Percentiles rank a stretch among this genome's conserved stretches.
phyloP scores from a whole-genome alignment of 495 filamentous ascomycete species.

The Aspergillus haitiensis region DNA sequence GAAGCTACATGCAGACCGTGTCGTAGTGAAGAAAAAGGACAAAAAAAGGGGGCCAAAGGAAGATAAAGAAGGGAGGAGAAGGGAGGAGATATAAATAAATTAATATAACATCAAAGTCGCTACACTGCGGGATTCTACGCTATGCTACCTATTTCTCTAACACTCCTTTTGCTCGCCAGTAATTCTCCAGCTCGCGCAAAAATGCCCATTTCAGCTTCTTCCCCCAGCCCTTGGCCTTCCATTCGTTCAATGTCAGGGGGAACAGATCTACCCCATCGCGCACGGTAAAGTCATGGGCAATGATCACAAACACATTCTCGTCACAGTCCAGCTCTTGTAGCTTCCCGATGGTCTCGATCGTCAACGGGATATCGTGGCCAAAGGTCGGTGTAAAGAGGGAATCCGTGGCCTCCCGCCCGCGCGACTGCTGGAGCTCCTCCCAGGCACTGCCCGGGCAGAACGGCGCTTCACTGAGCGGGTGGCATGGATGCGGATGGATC shows the following conservation, averaged over 20 bases:
- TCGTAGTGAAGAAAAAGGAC: too few relatives aligned
- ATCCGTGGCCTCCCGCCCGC: conserved; percentile 11
- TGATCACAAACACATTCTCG: conserved; percentile 52
- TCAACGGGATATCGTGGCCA: conserved; percentile 20
- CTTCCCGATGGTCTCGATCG: conserved; percentile 39
- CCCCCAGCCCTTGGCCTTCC: conserved; percentile 15
- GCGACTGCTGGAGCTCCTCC: conserved; percentile 15
- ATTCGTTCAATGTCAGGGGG: conserved; percentile 3
- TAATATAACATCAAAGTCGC: too few relatives aligned
- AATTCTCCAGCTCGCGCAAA: conserved; percentile 13
- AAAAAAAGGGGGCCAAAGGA: too few relatives aligned
- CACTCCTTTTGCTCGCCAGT: conserved; percentile 3
- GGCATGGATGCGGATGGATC: conserved; percentile 6
- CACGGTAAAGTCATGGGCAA: conserved; percentile 38
- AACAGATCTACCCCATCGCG: conserved; percentile 11
- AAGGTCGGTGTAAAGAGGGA: conserved; percentile 21
- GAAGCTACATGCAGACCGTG: too few relatives aligned
- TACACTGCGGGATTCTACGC: too few relatives aligned
- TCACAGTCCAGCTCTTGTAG: conserved; percentile 51
- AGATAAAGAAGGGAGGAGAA: too few relatives aligned
- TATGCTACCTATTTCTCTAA: neutral
- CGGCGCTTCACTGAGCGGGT: neutral
- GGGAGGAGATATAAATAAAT: too few relatives aligned
- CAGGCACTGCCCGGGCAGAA: conserved; percentile 20
- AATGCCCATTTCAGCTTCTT: conserved; percentile 6